These are phyloP conservation scores for Glebionis coronaria DNA, from an alignment of 129 eudicot genomes.

Conservation along the genomic window DNA sequence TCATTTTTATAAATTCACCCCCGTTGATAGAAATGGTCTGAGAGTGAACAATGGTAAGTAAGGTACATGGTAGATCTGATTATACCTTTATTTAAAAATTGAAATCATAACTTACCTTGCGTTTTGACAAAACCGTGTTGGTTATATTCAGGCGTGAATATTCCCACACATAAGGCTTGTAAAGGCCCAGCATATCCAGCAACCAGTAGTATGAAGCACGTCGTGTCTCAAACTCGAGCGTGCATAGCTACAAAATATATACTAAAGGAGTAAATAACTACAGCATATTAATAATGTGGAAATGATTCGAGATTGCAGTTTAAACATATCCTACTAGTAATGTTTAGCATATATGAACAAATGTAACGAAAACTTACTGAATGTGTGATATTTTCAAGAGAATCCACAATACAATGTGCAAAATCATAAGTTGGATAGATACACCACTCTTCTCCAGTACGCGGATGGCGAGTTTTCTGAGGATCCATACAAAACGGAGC, in stretches of 20 bases:
- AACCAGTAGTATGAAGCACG: constrained; percentile 97
- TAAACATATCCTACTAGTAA: too few relatives aligned
- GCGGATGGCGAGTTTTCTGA: constrained; percentile 94
- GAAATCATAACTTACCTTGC: constrained; percentile 51
- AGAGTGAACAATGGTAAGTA: too few relatives aligned
- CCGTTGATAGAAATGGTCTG: too few relatives aligned
- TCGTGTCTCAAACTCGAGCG: constrained; percentile 94
- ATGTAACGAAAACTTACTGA: constrained; percentile 49
- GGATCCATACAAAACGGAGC: constrained; percentile 11
- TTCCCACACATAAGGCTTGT: constrained; percentile 92
- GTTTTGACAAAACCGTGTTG: constrained; percentile 96
- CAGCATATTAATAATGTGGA: too few relatives aligned
- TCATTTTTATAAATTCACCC: too few relatives aligned
- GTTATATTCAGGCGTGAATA: constrained; percentile 79
- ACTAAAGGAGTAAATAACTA: constrained; percentile 8
- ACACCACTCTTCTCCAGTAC: constrained; percentile 97
- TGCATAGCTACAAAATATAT: constrained; percentile 67
- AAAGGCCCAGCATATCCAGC: constrained; percentile 73
- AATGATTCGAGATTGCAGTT: background rate
- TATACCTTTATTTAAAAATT: background rate
- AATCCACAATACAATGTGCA: too few relatives aligned
- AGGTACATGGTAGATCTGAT: background rate
- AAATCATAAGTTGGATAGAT: constrained; percentile 96
- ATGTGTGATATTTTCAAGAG: constrained; percentile 87
- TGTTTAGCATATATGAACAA: too few relatives aligned